Percentiles rank a stretch among this genome's conserved stretches.
These are phyloP conservation scores for Dryas alaskensis DNA, from an alignment of 306 rosid species.

Conservation along the genomic window DNA sequence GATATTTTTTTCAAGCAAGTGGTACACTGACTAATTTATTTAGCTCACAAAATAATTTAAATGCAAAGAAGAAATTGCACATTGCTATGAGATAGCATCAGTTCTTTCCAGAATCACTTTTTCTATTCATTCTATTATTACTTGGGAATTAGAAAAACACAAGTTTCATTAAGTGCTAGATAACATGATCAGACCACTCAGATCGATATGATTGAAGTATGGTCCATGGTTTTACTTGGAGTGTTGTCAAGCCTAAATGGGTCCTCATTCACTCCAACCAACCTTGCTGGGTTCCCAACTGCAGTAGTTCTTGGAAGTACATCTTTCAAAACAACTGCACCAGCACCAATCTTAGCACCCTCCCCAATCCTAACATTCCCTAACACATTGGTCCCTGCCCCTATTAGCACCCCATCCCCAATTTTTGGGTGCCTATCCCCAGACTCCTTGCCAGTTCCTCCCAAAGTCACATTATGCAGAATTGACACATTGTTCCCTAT, in stretches of 20 bases:
- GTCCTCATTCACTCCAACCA: slow-evolving; percentile 5
- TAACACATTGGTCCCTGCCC: slow-evolving; percentile 17
- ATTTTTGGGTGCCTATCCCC: slow-evolving; percentile 31
- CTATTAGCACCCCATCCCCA: slow-evolving; percentile 22
- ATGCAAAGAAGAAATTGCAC: too few species aligned
- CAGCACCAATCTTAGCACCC: slow-evolving; percentile 24
- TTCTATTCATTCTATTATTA: background rate
- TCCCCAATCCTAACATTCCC: slow-evolving; percentile 16
- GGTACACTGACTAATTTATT: too few species aligned
- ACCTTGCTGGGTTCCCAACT: slow-evolving; percentile 25
- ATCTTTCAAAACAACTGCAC: slow-evolving; percentile 16
- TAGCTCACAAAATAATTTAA: background rate
- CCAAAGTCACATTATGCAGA: slow-evolving; percentile 80
- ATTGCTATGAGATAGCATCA: too few species aligned
- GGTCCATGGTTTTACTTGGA: background rate
- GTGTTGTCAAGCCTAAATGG: background rate
- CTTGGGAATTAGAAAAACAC: background rate
- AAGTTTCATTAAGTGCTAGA: background rate
- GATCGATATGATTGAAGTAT: too few species aligned
- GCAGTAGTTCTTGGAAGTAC: slow-evolving; percentile 18
- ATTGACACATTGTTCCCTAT: slow-evolving; percentile 88
- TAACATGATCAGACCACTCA: too few species aligned
- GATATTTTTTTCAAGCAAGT: too few species aligned
- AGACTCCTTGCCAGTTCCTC: slow-evolving; percentile 73
- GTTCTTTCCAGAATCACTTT: too few species aligned